Conservation (phyloP, 2,329 filamentous ascomycete genomes). For the Fusarium sp. region DNA sequence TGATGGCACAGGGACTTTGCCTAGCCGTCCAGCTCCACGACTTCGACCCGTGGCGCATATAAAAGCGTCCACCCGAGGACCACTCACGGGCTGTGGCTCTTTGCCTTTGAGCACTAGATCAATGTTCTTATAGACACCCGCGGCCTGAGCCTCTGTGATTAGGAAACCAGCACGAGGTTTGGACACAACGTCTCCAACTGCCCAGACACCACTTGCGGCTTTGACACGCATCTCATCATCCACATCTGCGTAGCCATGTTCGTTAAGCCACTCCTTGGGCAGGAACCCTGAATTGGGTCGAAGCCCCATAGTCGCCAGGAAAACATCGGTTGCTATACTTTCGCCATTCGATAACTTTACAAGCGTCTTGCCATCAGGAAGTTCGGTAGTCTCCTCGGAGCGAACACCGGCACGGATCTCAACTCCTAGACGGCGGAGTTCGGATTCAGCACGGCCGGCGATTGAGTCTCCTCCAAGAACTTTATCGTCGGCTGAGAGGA, state of each 20-base stretch:
- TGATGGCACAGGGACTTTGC: slow-evolving; percentile 62
- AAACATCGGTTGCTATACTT: slow-evolving; percentile 65
- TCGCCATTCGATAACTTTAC: slow-evolving; percentile 61
- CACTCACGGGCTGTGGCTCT: slow-evolving; percentile 58
- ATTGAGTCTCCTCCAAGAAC: slow-evolving; percentile 60
- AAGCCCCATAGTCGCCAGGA: slow-evolving; percentile 67
- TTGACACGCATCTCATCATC: slow-evolving; percentile 64
- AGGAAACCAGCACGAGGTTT: slow-evolving; percentile 68
- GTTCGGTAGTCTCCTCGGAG: slow-evolving; percentile 52
- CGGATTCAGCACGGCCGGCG: slow-evolving; percentile 56
- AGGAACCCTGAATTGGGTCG: slow-evolving; percentile 67
- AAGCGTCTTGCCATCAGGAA: slow-evolving; percentile 60
- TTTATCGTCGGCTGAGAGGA: slow-evolving; percentile 57
- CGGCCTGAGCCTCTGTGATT: slow-evolving; percentile 68
- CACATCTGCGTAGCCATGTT: slow-evolving; percentile 59
- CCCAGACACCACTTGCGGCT: slow-evolving; percentile 61
- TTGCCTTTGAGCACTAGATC: slow-evolving; percentile 61
- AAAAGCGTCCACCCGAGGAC: slow-evolving; percentile 62
- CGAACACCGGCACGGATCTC: slow-evolving; percentile 58
- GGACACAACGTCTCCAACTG: slow-evolving; percentile 65
- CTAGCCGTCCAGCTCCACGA: slow-evolving; percentile 63
- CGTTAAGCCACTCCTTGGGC: slow-evolving; percentile 57
- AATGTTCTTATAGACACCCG: slow-evolving; percentile 66
- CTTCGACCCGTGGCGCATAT: slow-evolving; percentile 62
- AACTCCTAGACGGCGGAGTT: slow-evolving; percentile 67